These are phyloP conservation scores for Corchorus capsularis DNA, from an alignment of 345 rosid species.

Conservation along the genomic window DNA sequence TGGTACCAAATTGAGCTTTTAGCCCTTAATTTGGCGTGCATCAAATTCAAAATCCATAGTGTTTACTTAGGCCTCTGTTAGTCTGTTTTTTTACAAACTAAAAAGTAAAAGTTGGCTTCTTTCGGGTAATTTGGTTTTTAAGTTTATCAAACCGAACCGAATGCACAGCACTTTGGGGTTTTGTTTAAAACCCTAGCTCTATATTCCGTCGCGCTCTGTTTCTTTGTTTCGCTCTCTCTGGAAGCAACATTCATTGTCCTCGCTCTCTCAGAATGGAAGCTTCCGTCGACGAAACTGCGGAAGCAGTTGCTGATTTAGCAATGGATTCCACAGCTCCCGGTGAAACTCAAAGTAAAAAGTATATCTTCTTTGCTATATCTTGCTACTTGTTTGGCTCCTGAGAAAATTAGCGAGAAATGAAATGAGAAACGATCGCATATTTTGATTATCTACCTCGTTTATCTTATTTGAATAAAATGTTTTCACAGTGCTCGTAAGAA, in stretches of 20 bases:
- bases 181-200: conserved; percentile 20
- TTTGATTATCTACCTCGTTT: not conserved
- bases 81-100: too few relatives aligned
- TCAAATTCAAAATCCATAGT: too few relatives aligned
- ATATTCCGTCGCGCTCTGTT: not conserved
- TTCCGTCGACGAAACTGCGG: conserved; percentile 43
- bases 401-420: not conserved
- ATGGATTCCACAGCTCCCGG: conserved; percentile 45
- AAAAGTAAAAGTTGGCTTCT: too few relatives aligned
- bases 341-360: conserved; percentile 82
- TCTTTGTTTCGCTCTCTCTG: not conserved
- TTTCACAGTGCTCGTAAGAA: conserved; percentile 76
- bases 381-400: not conserved
- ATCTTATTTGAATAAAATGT: not conserved
- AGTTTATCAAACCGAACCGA: too few relatives aligned
- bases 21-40: too few relatives aligned
- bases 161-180: not conserved
- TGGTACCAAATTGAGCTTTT: too few relatives aligned
- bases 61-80: too few relatives aligned
- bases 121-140: too few relatives aligned
- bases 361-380: not conserved
- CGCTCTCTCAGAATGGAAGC: conserved; percentile 34
- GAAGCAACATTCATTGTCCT: not conserved
- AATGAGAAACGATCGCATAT: not conserved
- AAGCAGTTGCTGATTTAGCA: conserved; percentile 38